These are phyloP conservation scores for Litsea cubeba DNA, from an alignment of 164 flowering plant species.

Conservation along the genomic window DNA sequence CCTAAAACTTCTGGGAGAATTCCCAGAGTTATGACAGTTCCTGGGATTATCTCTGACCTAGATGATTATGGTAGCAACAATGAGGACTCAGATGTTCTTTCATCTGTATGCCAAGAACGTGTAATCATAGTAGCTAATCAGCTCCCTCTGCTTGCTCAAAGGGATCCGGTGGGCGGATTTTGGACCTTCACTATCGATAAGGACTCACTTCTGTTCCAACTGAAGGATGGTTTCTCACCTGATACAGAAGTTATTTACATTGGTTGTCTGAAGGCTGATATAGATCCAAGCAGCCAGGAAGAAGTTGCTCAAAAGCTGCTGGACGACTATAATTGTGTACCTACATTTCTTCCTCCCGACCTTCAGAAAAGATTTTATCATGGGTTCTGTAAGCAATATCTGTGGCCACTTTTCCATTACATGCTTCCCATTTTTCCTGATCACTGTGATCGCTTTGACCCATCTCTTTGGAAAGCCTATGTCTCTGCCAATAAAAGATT, in stretches of 20 bases:
- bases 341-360: conserved; percentile 30
- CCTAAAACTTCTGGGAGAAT: conserved; percentile 47
- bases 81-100: conserved; percentile 39
- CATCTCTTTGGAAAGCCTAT: conserved; percentile 32
- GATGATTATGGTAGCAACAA: conserved; percentile 36
- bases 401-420: conserved; percentile 23
- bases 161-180: conserved; percentile 37
- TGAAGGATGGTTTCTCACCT: conserved; percentile 67
- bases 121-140: conserved; percentile 71
- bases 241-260: conserved; percentile 80
- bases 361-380: conserved; percentile 21
- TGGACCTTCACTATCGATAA: conserved; percentile 70
- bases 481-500: conserved; percentile 30
- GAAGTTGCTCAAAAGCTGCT: conserved; percentile 24
- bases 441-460: conserved; percentile 23
- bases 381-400: conserved; percentile 21
- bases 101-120: conserved; percentile 33
- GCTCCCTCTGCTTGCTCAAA: conserved; percentile 64
- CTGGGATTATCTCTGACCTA: conserved; percentile 61
- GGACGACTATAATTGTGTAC: conserved; percentile 25
- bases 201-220: conserved; percentile 58
- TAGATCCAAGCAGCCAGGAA: conserved; percentile 60
- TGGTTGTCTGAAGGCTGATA: conserved; percentile 71
- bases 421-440: conserved; percentile 31
- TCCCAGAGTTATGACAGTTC: conserved; percentile 60